These are phyloP conservation scores for Forsythia suspensa DNA, from an alignment of 257 asterid genomes.

Conservation along the genomic window DNA sequence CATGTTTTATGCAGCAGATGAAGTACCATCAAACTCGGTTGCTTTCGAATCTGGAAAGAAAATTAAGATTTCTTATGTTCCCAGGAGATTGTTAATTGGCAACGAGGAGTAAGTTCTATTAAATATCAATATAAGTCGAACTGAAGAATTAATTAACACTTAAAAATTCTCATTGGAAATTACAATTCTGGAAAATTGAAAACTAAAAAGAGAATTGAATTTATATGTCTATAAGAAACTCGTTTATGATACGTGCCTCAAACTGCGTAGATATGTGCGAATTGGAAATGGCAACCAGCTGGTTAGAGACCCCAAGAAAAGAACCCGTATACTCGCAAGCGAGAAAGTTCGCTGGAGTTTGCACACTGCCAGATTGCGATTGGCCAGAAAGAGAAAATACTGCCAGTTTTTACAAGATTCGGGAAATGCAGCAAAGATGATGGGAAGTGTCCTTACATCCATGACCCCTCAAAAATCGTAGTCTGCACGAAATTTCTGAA, in stretches of 20 bases:
- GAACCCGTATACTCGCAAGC: conserved; percentile 78
- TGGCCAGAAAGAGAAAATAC: conserved; percentile 79
- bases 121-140: conserved; percentile 15
- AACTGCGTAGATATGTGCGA: conserved; percentile 68
- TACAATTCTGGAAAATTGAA: conserved; percentile 4
- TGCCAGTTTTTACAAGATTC: conserved; percentile 91
- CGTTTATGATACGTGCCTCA: conserved; percentile 19
- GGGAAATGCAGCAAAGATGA: conserved; percentile 93
- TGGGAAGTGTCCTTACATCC: conserved; percentile 82
- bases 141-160: conserved; percentile 4
- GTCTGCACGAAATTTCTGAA: conserved; percentile 92
- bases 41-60: conserved; percentile 43
- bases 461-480: conserved; percentile 81
- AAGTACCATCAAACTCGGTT: conserved; percentile 42
- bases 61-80: conserved; percentile 58
- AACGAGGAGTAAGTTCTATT: conserved; percentile 77
- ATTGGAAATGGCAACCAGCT: conserved; percentile 91
- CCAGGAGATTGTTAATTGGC: conserved; percentile 78
- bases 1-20: conserved; percentile 45
- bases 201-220: background rate
- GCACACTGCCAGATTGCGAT: conserved; percentile 86
- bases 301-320: conserved; percentile 90
- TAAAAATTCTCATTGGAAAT: conserved; percentile 3
- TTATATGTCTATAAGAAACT: conserved; percentile 1
- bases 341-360: conserved; percentile 97